phyloP scores from a whole-genome alignment of 345 rosid species.

The Stellera chamaejasme region DNA sequence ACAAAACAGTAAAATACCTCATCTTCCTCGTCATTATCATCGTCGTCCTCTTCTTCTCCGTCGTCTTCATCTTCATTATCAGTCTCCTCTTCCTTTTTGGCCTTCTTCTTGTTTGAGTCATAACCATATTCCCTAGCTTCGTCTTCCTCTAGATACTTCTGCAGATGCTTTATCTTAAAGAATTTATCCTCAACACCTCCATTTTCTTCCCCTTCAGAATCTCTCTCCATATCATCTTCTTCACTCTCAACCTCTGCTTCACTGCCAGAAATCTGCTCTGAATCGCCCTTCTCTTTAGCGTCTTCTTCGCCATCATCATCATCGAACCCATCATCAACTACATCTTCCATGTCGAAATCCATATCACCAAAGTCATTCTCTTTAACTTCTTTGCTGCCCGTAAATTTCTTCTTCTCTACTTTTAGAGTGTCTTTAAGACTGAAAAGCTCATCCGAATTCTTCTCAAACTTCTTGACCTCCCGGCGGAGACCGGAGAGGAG shows the following conservation, averaged over 20 bases:
- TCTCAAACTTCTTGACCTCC: slow-evolving; percentile 46
- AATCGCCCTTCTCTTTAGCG: slow-evolving; percentile 19
- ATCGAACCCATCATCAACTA: slow-evolving; percentile 32
- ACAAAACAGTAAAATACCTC: slow-evolving; percentile 5
- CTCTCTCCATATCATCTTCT: slow-evolving; percentile 13
- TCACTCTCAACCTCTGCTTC: slow-evolving; percentile 16
- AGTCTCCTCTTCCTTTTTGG: slow-evolving; percentile 17
- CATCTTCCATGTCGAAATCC: slow-evolving; percentile 27
- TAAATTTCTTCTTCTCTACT: slow-evolving; percentile 13
- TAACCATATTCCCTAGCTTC: slow-evolving; percentile 74
- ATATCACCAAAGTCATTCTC: slow-evolving; percentile 6
- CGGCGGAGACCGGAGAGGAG: slow-evolving; percentile 44
- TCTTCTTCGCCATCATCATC: slow-evolving; percentile 26
- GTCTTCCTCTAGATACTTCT: slow-evolving; percentile 60
- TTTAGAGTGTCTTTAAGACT: slow-evolving; percentile 20
- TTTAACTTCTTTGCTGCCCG: neutral
- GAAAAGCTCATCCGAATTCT: slow-evolving; percentile 44
- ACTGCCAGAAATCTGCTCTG: slow-evolving; percentile 13
- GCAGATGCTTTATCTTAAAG: slow-evolving; percentile 73
- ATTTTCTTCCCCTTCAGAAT: slow-evolving; percentile 12
- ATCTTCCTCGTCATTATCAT: slow-evolving; percentile 14
- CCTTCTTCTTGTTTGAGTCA: slow-evolving; percentile 31
- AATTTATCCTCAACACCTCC: slow-evolving; percentile 72
- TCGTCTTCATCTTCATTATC: slow-evolving; percentile 27
- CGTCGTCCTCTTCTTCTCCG: slow-evolving; percentile 26